Evolutionary conservation across 495 filamentous ascomycete genomes (phyloP).

Genomic region (Hyaloscypha finlandica): DNA sequence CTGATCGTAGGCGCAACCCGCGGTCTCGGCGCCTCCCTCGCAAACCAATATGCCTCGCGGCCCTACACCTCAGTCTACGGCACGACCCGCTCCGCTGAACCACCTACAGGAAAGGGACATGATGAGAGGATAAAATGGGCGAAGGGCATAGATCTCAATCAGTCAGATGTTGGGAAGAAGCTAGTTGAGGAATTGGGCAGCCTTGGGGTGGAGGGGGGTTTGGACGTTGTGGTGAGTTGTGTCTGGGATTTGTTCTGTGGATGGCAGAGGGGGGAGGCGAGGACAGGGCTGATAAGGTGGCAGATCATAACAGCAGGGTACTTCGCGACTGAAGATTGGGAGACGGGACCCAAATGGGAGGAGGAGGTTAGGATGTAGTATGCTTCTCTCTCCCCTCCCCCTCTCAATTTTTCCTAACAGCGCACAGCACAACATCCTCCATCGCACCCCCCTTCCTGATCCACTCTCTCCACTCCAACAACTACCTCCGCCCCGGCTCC

Average conservation of each 20-base stretch:
- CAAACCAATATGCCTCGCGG: constrained; percentile 56
- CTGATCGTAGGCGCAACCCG: constrained; percentile 69
- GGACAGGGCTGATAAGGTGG: not conserved
- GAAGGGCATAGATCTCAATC: constrained; percentile 44
- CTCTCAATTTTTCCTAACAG: not conserved
- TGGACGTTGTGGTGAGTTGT: constrained; percentile 51
- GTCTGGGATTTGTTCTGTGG: not conserved
- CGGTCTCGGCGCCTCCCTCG: constrained; percentile 64
- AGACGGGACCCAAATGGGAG: constrained; percentile 62
- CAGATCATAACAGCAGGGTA: constrained; percentile 68
- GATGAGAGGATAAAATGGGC: constrained; percentile 40
- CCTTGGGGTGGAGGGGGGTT: constrained; percentile 23
- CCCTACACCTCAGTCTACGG: constrained; percentile 54
- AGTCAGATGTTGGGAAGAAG: constrained; percentile 38
- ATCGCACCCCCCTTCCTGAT: constrained; percentile 69
- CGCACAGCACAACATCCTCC: constrained; percentile 49
- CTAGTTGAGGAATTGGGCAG: constrained; percentile 45
- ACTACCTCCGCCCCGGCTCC: constrained; percentile 48
- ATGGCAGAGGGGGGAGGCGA: not conserved
- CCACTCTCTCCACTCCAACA: constrained; percentile 57
- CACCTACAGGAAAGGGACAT: constrained; percentile 28
- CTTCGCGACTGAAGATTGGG: constrained; percentile 64
- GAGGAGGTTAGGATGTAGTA: constrained; percentile 64
- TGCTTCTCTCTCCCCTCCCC: not conserved
- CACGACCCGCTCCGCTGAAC: constrained; percentile 51